Evolutionary conservation across 805 yeast species (phyloP).

Genomic region (Brettanomyces nanus): DNA sequence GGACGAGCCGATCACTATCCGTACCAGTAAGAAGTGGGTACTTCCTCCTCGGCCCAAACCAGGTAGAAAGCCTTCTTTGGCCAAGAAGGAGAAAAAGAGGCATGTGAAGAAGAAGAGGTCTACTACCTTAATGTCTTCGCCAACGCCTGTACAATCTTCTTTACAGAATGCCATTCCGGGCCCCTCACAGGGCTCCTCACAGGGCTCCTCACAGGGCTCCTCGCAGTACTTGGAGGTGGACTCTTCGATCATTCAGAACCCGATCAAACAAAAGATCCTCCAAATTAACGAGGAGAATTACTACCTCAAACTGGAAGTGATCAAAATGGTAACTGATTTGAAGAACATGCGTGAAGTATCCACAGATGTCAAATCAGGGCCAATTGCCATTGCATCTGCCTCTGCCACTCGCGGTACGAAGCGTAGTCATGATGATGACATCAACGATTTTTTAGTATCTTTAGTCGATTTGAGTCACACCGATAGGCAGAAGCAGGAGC

Average conservation of each 20-base stretch:
- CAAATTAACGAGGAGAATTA: constrained; percentile 38
- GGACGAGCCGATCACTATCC: constrained; percentile 32
- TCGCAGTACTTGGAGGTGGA: constrained; percentile 10
- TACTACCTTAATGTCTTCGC: neutral
- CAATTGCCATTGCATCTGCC: neutral
- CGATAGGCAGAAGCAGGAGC: neutral
- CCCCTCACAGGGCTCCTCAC: neutral
- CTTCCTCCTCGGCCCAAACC: constrained; percentile 58
- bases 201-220: no score
- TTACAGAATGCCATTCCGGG: neutral
- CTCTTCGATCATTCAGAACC: constrained; percentile 21
- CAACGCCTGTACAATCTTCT: neutral
- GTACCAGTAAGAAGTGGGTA: constrained; percentile 53
- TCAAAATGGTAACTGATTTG: constrained; percentile 36
- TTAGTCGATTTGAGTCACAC: constrained; percentile 27
- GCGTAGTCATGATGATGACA: constrained; percentile 27
- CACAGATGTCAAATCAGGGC: neutral
- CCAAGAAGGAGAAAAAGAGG: constrained; percentile 2
- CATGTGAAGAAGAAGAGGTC: neutral
- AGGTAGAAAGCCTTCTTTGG: constrained; percentile 31
- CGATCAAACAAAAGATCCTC: constrained; percentile 31
- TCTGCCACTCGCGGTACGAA: constrained; percentile 4
- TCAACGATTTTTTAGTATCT: constrained; percentile 28
- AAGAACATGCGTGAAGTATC: constrained; percentile 23
- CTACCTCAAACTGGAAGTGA: constrained; percentile 34